phyloP scores from a whole-genome alignment of 108 stramenopile genomes.

The Schizochytrium sp. region DNA sequence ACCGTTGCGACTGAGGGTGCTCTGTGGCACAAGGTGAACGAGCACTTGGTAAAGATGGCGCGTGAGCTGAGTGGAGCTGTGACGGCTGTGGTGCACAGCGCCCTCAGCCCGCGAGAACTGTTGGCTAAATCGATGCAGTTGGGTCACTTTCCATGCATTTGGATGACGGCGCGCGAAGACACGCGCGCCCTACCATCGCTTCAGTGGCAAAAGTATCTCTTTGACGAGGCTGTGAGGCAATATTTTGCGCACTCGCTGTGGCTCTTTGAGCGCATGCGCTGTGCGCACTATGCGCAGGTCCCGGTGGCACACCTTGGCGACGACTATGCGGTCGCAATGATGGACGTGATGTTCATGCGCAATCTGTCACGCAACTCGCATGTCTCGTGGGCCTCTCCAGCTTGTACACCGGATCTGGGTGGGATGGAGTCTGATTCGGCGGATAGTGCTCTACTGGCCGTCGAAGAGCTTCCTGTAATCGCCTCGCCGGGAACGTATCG shows the following conservation, averaged over 20 bases:
- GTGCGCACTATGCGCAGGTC: slow-evolving; percentile 71
- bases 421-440: slow-evolving; percentile 31
- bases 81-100: slow-evolving; percentile 61
- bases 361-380: slow-evolving; percentile 66
- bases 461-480: slow-evolving; percentile 13
- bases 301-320: slow-evolving; percentile 81
- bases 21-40: not conserved
- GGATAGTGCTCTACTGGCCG: not conserved
- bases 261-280: slow-evolving; percentile 56
- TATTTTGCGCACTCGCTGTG: slow-evolving; percentile 71
- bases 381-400: slow-evolving; percentile 80
- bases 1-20: not conserved
- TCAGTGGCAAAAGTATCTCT: slow-evolving; percentile 79
- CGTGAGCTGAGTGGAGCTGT: slow-evolving; percentile 77
- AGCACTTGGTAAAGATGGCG: slow-evolving; percentile 44
- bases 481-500: slow-evolving; percentile 69
- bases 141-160: slow-evolving; percentile 69
- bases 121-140: slow-evolving; percentile 62
- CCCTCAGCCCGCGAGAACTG: slow-evolving; percentile 46
- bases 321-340: slow-evolving; percentile 65
- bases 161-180: slow-evolving; percentile 66
- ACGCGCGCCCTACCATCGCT: slow-evolving; percentile 67
- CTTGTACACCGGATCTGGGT: slow-evolving; percentile 77
- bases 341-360: slow-evolving; percentile 70
- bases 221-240: slow-evolving; percentile 63